Percentiles rank a stretch among this genome's conserved stretches.
These are phyloP conservation scores for Pleurotus ostreatus DNA, from an alignment of 768 basidiomycete genomes.

Conservation along the genomic window DNA sequence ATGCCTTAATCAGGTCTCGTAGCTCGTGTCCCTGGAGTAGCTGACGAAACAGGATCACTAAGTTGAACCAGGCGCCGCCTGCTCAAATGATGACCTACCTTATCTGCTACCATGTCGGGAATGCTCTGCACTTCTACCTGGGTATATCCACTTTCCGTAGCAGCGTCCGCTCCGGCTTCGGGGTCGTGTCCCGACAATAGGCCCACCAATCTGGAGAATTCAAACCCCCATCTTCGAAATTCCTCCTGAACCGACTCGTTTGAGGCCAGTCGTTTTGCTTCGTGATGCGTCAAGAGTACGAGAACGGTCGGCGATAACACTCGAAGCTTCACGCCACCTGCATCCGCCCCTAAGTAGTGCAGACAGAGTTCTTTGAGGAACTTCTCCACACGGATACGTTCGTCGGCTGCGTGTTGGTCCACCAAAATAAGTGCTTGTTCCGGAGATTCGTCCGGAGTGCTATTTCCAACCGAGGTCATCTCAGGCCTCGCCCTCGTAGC, in stretches of 20 bases:
- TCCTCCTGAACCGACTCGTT: slow-evolving; percentile 37
- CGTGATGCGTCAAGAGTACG: slow-evolving; percentile 63
- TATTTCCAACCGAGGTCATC: slow-evolving; percentile 12
- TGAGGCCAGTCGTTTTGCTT: slow-evolving; percentile 47
- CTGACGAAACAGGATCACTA: slow-evolving; percentile 27
- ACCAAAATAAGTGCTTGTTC: slow-evolving; percentile 61
- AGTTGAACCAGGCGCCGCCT: slow-evolving; percentile 1
- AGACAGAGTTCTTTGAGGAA: slow-evolving; percentile 74
- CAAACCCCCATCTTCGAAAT: slow-evolving; percentile 70
- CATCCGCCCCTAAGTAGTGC: slow-evolving; percentile 46
- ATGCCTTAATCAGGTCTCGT: slow-evolving; percentile 69
- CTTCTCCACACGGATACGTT: slow-evolving; percentile 85
- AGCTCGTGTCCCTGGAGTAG: slow-evolving; percentile 69
- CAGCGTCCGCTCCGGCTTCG: slow-evolving; percentile 16
- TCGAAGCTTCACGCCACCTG: slow-evolving; percentile 31
- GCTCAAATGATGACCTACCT: slow-evolving; percentile 33
- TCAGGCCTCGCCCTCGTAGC: slow-evolving; percentile 14
- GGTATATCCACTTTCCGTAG: slow-evolving; percentile 42
- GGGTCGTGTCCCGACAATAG: slow-evolving; percentile 14
- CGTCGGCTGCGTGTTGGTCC: slow-evolving; percentile 99
- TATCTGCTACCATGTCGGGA: slow-evolving; percentile 70
- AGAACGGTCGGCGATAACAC: slow-evolving; percentile 50
- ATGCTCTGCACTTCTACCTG: slow-evolving; percentile 63
- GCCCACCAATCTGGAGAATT: slow-evolving; percentile 34
- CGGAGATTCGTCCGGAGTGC: slow-evolving; percentile 3